phyloP scores from a whole-genome alignment of 2,329 filamentous ascomycete genomes.

The Blastomyces percursus region DNA sequence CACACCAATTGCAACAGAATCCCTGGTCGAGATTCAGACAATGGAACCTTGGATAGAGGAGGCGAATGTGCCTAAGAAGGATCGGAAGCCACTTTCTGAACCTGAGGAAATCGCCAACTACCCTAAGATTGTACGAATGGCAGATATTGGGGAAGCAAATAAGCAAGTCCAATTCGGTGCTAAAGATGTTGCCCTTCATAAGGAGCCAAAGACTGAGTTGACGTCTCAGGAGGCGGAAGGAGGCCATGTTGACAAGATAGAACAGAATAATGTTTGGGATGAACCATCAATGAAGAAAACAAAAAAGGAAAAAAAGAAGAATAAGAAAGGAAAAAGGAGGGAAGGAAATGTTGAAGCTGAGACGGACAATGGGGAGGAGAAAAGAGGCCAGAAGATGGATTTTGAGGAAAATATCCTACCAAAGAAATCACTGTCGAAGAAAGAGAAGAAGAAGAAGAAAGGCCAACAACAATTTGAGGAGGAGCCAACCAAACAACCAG shows the following conservation, averaged over 20 bases:
- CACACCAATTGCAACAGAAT: neutral
- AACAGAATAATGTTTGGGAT: constrained; percentile 12
- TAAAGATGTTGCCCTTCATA: neutral
- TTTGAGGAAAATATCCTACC: neutral
- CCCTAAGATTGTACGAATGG: neutral
- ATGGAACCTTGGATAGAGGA: neutral
- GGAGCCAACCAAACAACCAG: neutral
- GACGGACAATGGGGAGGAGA: neutral
- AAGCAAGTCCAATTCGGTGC: neutral
- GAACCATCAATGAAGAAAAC: constrained; percentile 27
- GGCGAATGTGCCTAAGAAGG: neutral
- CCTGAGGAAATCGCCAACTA: neutral
- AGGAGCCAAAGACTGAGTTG: neutral
- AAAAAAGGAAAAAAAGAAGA: constrained; percentile 17
- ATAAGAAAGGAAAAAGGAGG: constrained; percentile 13
- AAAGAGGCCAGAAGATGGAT: neutral
- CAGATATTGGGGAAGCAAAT: neutral
- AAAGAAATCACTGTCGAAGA: neutral
- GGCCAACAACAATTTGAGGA: neutral
- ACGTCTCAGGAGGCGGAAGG: neutral
- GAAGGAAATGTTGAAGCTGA: neutral
- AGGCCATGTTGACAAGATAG: too few species aligned
- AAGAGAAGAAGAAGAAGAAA: neutral
- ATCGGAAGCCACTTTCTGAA: neutral
- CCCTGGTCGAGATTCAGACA: neutral